A percentile compares a stretch with the other conserved stretches of the same genome.
Conservation (phyloP, 441 rosid species). For the Hura crepitans region DNA sequence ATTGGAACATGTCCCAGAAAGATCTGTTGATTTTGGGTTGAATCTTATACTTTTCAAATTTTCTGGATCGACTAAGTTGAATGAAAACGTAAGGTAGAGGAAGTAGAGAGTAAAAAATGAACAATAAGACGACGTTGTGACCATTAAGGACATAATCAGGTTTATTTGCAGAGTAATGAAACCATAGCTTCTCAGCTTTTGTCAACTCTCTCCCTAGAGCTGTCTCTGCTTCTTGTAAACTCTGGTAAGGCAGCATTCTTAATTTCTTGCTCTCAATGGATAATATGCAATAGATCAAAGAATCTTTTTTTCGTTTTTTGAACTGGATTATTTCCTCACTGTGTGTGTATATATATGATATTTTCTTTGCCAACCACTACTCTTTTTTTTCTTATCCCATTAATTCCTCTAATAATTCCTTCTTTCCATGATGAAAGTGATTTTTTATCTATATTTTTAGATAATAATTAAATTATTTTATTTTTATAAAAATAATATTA, state of each 20-base stretch:
- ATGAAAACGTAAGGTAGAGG: conserved; percentile 33
- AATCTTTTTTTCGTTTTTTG: too few relatives aligned
- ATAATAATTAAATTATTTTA: too few relatives aligned
- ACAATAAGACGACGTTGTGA: conserved; percentile 34
- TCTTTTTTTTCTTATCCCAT: too few relatives aligned
- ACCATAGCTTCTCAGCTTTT: conserved; percentile 32
- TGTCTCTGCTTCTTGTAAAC: conserved; percentile 28
- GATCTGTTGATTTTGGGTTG: conserved; percentile 36
- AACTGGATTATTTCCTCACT: too few relatives aligned
- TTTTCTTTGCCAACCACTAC: too few relatives aligned
- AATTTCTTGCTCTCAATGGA: too few relatives aligned
- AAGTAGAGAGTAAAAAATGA: conserved; percentile 31
- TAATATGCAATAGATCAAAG: too few relatives aligned
- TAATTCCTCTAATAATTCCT: too few relatives aligned
- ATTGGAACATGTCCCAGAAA: conserved; percentile 25
- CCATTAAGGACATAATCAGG: conserved; percentile 34
- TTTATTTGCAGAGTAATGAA: conserved; percentile 32
- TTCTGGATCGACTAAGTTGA: conserved; percentile 20
- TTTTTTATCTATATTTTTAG: too few relatives aligned
- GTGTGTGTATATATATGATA: too few relatives aligned
- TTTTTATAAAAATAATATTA: too few relatives aligned
- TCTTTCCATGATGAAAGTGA: too few relatives aligned
- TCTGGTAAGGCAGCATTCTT: conserved; percentile 32
- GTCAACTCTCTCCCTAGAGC: conserved; percentile 34
- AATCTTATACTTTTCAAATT: conserved; percentile 27